Evolutionary conservation across 2,329 filamentous ascomycete genomes (phyloP), one percentile per base, ranked within the genome.

Genomic region (Kalmusia sp.): DNA sequence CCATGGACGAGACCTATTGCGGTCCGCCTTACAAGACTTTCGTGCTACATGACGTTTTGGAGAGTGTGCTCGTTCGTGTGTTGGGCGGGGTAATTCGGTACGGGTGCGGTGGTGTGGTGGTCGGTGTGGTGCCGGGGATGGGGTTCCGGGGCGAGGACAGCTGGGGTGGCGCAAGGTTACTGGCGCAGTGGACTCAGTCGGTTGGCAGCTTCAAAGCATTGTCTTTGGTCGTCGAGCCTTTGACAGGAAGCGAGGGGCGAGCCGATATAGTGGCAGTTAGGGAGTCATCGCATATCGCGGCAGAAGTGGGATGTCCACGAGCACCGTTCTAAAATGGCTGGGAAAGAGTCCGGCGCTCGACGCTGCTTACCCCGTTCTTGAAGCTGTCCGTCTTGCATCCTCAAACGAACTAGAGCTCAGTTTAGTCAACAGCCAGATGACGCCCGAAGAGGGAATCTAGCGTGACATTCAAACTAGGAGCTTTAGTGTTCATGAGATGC

Each of bases 41-140:
- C 43, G 58, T 54, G 60, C 51, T 63, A 63, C 60, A 63, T 55
- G 60, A 63, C 54, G 51, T 54, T 55, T 56, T 57, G 60, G 60
- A 63, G 60, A 41, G 33, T 24, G 52, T 56, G 50, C 40, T 45
- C 31, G 39, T 51, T 39, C 46, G 46, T 40, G 46, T 40, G 40
- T 6, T 38, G 44, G 44, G 33, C 15, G 33, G 31, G 44, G 39
- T 43, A 17, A 28, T 47, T 49, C 21, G 52, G 50, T 40, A 41
- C 27, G 44, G 27, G 22, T 27, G 38, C 9, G 14, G 48, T 34
- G 44, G 24, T 49, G 35, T 47, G 53, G 30, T 48, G n/a, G n/a
- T 35, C 35, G 39, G 22, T 41, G 30, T 21, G 34, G 17, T 46
- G 34, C 41, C 40, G 40, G 43, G 50, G 49, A 40, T 31, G 15